Base-by-base conservation (phyloP, 768 basidiomycete species). In the Russula abietina region DNA sequence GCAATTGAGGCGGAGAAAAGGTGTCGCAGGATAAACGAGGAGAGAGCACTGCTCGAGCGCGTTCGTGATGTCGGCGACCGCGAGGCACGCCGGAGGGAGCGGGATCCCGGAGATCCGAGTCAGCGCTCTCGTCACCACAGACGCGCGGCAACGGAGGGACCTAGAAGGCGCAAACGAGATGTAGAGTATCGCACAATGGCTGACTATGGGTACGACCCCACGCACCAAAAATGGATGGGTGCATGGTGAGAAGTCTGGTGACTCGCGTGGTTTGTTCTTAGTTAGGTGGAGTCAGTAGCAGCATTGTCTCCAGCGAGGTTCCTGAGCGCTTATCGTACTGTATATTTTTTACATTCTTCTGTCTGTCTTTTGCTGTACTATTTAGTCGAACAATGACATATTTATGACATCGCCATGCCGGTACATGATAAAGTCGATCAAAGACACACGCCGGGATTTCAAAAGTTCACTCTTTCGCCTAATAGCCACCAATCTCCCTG, bases 141-240 rank as follows among this genome's bases (percentile, higher is more conserved):
- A 12, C 58, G 58, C 26, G 54, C 63, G 22, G 63, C 46, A 16
- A 60, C 63, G 30, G 63, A 64, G 58, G 50, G 28, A 9, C 14
- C 54, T 12, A 55, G 48, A 36, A 55, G 49, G 63, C 33, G n/a
- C 30, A 39, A 16, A 36, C 48, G 63, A 28, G 58, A 64, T 39
- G 63, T 55, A 8, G 63, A 64, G 39, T 55, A 56, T 45, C 59
- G 32, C 6, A 28, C 58, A 3, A 36, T 64, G 54, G 59, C 48
- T 4, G 58, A 51, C 41, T 50, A 64, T 16, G 63, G 46, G 50
- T 60, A 64, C 22, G n/a, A 33, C 17, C n/a, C 39, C 32, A 30
- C 22, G 17, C 17, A 22, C 32, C 62, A 49, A 30, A 24, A 28
- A 24, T 45, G 48, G 54, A 6, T 28, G 22, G 14, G 38, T 49